Conservation (phyloP, 2,329 filamentous ascomycete species). For the Graphiopsis chlorocephala region DNA sequence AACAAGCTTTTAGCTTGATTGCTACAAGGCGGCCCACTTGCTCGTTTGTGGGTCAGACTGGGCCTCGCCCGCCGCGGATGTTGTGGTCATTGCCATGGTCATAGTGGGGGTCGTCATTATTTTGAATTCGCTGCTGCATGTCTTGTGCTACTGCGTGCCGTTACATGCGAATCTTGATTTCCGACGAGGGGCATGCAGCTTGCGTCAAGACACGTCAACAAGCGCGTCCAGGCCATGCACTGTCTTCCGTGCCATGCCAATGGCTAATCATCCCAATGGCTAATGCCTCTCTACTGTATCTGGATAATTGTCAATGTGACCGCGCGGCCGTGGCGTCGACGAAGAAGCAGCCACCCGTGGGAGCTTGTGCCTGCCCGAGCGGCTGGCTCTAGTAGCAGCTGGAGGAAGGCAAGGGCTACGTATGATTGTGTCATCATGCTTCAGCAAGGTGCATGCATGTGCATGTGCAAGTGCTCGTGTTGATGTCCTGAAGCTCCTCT, state of each 20-base stretch:
- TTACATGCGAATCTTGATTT: neutral
- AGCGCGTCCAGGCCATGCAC: neutral
- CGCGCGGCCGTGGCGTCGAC: neutral
- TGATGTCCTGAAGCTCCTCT: neutral
- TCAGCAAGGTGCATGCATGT: neutral
- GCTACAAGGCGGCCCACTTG: slow-evolving; percentile 9
- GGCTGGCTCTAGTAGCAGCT: neutral
- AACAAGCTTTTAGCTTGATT: slow-evolving; percentile 12
- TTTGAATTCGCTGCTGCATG: neutral
- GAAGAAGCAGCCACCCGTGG: neutral
- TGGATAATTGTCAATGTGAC: neutral
- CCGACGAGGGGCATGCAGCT: neutral
- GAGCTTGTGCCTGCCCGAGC: neutral
- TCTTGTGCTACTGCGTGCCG: neutral
- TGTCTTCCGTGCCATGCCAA: neutral
- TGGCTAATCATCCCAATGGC: too few species aligned
- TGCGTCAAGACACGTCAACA: neutral
- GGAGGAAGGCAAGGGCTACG: neutral
- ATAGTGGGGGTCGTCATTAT: neutral
- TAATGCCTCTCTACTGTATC: too few species aligned
- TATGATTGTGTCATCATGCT: slow-evolving; percentile 2
- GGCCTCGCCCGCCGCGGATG: neutral
- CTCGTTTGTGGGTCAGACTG: neutral
- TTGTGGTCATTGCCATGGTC: neutral
- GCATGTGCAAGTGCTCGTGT: neutral